These are phyloP conservation scores for Talaromyces islandicus DNA, from an alignment of 2,329 filamentous ascomycete genomes.

Conservation along the genomic window DNA sequence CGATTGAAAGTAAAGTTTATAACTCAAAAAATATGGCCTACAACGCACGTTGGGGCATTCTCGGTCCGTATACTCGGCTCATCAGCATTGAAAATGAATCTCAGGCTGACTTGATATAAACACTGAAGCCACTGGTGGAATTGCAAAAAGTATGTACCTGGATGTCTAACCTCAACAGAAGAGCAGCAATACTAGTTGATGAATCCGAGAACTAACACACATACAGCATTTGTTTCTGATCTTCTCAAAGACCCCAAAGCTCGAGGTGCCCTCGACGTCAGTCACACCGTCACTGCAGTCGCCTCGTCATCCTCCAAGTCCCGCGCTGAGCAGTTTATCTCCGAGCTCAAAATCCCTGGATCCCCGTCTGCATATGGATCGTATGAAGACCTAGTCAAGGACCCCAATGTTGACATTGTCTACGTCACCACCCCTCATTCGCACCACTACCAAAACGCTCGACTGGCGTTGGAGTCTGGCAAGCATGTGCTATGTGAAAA, in stretches of 20 bases:
- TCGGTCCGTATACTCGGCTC: conserved; percentile 27
- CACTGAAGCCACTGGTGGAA: conserved; percentile 37
- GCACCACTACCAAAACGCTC: conserved; percentile 86
- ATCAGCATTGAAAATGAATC: neutral
- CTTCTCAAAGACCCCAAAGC: conserved; percentile 66
- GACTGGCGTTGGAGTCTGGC: conserved; percentile 74
- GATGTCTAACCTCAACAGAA: neutral
- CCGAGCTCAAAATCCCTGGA: conserved; percentile 61
- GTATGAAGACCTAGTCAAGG: conserved; percentile 73
- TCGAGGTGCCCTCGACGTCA: conserved; percentile 65
- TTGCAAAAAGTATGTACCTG: conserved; percentile 30
- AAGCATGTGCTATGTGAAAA: conserved; percentile 92
- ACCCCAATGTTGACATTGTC: conserved; percentile 74
- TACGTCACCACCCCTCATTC: conserved; percentile 89
- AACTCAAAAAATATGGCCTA: conserved; percentile 16
- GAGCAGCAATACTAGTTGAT: too few relatives aligned
- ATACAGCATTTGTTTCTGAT: conserved; percentile 63
- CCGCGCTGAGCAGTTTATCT: conserved; percentile 67
- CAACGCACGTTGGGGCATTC: conserved; percentile 38
- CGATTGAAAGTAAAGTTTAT: neutral
- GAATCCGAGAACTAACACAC: neutral
- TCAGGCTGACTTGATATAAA: neutral
- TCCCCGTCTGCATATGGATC: conserved; percentile 69
- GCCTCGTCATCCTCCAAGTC: conserved; percentile 64
- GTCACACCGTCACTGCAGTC: conserved; percentile 71